Evolutionary conservation across 2,329 filamentous ascomycete genomes (phyloP).

Genomic region (Arthrobotrys entomopaga): DNA sequence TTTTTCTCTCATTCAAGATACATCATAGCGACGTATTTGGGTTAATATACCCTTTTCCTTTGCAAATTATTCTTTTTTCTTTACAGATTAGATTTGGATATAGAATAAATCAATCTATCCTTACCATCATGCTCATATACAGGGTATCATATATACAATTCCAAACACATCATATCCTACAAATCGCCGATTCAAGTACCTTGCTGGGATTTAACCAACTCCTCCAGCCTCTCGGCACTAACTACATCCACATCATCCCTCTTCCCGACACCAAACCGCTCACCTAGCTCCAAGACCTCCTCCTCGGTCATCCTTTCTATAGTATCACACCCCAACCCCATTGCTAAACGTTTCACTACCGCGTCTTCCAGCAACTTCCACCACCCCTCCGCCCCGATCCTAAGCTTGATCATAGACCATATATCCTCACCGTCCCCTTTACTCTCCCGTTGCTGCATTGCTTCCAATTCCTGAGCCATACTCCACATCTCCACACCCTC

Average conservation of each 20-base stretch:
- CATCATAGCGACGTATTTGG: no score
- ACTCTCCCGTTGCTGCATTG: not conserved
- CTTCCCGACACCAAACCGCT: slow-evolving; percentile 14
- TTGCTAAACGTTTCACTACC: slow-evolving; percentile 75
- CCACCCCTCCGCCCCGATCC: not conserved
- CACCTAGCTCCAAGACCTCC: slow-evolving; percentile 19
- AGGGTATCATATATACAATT: not conserved
- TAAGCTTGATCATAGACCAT: not conserved
- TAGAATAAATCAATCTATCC: not conserved
- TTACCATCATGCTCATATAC: not conserved
- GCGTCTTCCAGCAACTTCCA: slow-evolving; percentile 66
- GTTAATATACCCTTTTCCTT: not conserved
- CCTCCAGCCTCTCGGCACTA: slow-evolving; percentile 6
- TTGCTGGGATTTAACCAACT: not conserved
- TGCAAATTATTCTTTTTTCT: slow-evolving; percentile 6
- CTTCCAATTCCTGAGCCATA: slow-evolving; percentile 67
- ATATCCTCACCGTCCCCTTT: slow-evolving; percentile 35
- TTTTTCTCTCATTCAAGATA: no score
- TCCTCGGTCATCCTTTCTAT: slow-evolving; percentile 9
- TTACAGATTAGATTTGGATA: slow-evolving; percentile 4
- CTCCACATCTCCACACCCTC: slow-evolving; percentile 82
- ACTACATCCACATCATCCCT: slow-evolving; percentile 8
- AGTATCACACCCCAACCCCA: slow-evolving; percentile 67
- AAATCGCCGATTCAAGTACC: not conserved
- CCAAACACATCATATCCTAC: not conserved